phyloP scores from a whole-genome alignment of 352 stramenopile genomes.

The Pythium biforme region DNA sequence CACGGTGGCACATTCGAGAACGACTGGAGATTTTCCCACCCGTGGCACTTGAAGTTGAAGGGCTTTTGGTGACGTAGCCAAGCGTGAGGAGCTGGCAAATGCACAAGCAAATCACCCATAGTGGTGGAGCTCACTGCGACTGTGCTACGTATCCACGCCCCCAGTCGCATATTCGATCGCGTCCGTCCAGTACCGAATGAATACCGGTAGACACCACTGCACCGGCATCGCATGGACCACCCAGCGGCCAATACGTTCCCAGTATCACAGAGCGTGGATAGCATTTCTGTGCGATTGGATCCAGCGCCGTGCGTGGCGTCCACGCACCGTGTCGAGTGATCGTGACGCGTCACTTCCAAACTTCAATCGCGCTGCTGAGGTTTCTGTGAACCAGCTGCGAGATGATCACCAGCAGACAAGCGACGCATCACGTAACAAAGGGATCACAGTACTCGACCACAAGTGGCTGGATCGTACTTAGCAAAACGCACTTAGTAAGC shows the following conservation, averaged over 20 bases:
- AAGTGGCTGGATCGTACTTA: slow-evolving; percentile 17
- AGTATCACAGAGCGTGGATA: neutral
- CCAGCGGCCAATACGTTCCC: neutral
- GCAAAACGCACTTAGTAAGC: neutral
- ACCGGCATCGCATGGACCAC: no score
- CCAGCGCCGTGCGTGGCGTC: neutral
- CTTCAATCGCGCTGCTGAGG: slow-evolving; percentile 24
- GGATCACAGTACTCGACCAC: neutral
- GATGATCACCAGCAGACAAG: neutral
- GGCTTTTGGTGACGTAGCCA: neutral
- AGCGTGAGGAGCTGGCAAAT: no score
- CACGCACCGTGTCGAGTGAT: slow-evolving; percentile 7
- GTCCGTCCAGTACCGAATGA: no score
- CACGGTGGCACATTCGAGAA: neutral
- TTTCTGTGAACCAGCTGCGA: slow-evolving; percentile 1
- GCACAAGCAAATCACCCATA: no score
- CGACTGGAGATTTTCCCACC: neutral
- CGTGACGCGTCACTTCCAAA: slow-evolving; percentile 24
- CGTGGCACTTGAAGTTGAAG: neutral
- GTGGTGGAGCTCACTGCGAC: no score
- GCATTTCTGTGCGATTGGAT: neutral
- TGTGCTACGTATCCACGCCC: no score
- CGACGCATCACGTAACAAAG: slow-evolving; percentile 11
- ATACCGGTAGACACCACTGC: no score
- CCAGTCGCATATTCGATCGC: no score